These are phyloP conservation scores for Chamaenerion angustifolium DNA, from an alignment of 345 rosid genomes.

Conservation along the genomic window DNA sequence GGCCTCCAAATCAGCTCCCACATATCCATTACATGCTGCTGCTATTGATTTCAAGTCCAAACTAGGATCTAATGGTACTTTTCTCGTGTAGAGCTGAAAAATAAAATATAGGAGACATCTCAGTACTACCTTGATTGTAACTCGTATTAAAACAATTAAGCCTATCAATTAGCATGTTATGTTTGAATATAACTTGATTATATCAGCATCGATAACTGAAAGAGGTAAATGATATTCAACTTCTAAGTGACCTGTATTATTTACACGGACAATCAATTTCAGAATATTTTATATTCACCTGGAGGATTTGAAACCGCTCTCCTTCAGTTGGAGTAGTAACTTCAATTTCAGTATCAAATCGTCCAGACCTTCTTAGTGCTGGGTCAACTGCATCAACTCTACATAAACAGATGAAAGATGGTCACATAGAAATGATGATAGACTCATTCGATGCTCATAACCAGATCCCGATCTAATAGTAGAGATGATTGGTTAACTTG, in stretches of 20 bases:
- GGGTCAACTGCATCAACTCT: constrained; percentile 79
- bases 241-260: no score
- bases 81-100: constrained; percentile 69
- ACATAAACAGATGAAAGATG: constrained; percentile 8
- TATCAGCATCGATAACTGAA: no score
- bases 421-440: not conserved
- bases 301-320: constrained; percentile 66
- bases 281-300: constrained; percentile 27
- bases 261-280: not conserved
- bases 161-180: no score
- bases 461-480: not conserved
- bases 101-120: not conserved
- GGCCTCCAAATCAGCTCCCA: constrained; percentile 96
- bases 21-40: constrained; percentile 74
- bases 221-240: no score
- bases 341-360: constrained; percentile 80
- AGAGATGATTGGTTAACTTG: no score
- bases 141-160: not conserved
- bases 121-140: not conserved
- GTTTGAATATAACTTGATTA: no score
- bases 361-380: constrained; percentile 66
- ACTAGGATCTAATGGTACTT: constrained; percentile 36
- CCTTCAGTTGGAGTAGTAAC: constrained; percentile 69
- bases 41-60: constrained; percentile 58
- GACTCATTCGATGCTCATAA: not conserved